These are phyloP conservation scores for Histomonas meleagridis DNA, from an alignment of 208 protist species.

Conservation along the genomic window DNA sequence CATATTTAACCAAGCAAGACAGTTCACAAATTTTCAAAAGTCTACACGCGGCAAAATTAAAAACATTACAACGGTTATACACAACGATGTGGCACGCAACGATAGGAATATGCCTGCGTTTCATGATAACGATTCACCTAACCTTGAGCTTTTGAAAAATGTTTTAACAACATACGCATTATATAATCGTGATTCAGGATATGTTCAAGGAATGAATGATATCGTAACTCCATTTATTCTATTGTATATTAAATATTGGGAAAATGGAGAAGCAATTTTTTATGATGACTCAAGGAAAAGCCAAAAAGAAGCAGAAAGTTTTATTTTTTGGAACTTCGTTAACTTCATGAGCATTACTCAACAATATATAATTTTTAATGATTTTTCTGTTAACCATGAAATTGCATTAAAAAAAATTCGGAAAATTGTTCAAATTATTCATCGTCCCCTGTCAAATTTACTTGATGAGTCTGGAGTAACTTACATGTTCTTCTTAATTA, in stretches of 20 bases:
- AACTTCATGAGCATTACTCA: background rate
- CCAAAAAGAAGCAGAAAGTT: background rate
- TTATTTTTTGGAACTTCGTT: background rate
- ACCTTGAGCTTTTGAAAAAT: conserved; percentile 56
- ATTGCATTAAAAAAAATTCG: no score
- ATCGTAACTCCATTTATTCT: conserved; percentile 68
- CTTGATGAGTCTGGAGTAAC: no score
- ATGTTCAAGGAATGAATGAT: conserved; percentile 79
- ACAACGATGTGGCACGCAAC: background rate
- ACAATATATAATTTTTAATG: background rate
- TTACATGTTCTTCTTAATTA: no score
- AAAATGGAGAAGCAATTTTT: background rate
- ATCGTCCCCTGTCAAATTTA: no score
- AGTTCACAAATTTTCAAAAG: background rate
- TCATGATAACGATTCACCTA: background rate
- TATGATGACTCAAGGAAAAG: background rate
- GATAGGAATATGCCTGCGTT: background rate
- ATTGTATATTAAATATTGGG: conserved; percentile 53
- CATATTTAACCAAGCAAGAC: background rate
- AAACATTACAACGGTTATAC: background rate
- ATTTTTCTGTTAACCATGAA: no score
- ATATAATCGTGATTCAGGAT: conserved; percentile 70
- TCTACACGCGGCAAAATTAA: background rate
- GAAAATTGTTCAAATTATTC: no score
- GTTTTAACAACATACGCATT: conserved; percentile 72